Evolutionary conservation across 495 filamentous ascomycete species (phyloP), one percentile per base, ranked within the genome.

Genomic region (Penicillium manginii): DNA sequence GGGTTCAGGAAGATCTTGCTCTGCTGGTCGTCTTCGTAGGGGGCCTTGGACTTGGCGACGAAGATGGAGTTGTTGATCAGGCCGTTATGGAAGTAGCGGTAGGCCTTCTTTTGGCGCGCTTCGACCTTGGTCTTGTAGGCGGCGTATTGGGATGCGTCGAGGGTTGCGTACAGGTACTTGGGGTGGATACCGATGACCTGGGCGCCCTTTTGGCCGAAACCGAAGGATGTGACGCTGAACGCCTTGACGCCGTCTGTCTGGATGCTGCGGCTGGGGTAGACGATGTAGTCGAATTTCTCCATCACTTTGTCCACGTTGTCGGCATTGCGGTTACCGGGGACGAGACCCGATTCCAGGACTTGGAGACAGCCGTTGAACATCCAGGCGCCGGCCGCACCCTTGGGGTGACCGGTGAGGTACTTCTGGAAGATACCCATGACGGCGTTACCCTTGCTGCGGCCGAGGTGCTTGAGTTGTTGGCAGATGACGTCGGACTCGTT

Each of bases 311-410:
- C 94, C 19, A 99, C 86, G 69, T 99, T 99, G 79, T 99, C 94
- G 49, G 94, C 94, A 65, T 99, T 99, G 61, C 92, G 86, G 79
- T 99, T 99, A 50, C 94, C 94, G 7, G 94, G 94, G 50, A 99
- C 94, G 17, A 98, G 78, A 62, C 94, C 94, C 46, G 82, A 88
- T 76, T 97, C 96, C 63, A 99, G 81, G 51, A 96, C 91, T 75
- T 99, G 94, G 70, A 99, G 77, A 70, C 90, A 91, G 59, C 94
- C 94, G 78, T 99, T 99, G 83, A 98, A 89, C 94, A 98, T 98
- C 93, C 93, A 99, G 45, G 93, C 94, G 74, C 94, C 94, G 50
- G 94, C 94, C 67, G 94, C 93, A 87, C 94, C 94, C 86, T 99
- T 99, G 63, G 94, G 94, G 74, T 99, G 94, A 65, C 94, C 94